Evolutionary conservation across 208 protist genomes (phyloP), one percentile per base, ranked within the genome.

Genomic region (Leptomonas seymouri): DNA sequence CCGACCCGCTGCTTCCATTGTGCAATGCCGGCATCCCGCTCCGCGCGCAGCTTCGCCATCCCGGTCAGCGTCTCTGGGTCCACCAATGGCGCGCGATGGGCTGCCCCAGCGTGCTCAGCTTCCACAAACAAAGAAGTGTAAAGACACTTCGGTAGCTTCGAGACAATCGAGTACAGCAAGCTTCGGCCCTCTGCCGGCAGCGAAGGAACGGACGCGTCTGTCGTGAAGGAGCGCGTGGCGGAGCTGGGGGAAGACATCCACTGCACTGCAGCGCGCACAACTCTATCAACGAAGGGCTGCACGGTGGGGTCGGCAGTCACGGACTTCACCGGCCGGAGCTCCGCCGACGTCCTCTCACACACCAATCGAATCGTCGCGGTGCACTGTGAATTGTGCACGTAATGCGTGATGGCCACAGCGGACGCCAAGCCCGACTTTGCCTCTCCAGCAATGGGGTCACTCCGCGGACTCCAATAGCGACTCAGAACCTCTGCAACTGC

Each of bases 1-100:
- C 88, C 88, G 3, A 85, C 70, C 46, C 74, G 70, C 54, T 68
- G 61, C 66, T 84, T 87, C 81, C 78, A 81, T 61, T 82, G 59
- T 12, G 45, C 69, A 34, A 74, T 68, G 0, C 65, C 76, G 16
- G 72, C 79, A 18, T 85, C 79, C 11, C 76, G 69, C 62, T 85
- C 54, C 1, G 75, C 83, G 3, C 66, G 62, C 28, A 88, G 53
- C 56, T 71, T 72, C 8, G 79, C 76, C 4, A 85, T 4, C 15
- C 80, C 76, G 11, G 56, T 76, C 53, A 86, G 45, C 27, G 45
- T 62, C 53, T 71, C 67, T 8, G 56, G 39, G 45, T 64, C 49
- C 3, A 23, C 56, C 56, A 51, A 20, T 9, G 46, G 44, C 4
- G 48, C 50, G 5, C 54, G 20, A 27, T 30, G 27, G 12, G 46